Evolutionary conservation across 345 rosid species (phyloP), one percentile per base, ranked within the genome.

Genomic region (Eucalyptus erythrocorys): DNA sequence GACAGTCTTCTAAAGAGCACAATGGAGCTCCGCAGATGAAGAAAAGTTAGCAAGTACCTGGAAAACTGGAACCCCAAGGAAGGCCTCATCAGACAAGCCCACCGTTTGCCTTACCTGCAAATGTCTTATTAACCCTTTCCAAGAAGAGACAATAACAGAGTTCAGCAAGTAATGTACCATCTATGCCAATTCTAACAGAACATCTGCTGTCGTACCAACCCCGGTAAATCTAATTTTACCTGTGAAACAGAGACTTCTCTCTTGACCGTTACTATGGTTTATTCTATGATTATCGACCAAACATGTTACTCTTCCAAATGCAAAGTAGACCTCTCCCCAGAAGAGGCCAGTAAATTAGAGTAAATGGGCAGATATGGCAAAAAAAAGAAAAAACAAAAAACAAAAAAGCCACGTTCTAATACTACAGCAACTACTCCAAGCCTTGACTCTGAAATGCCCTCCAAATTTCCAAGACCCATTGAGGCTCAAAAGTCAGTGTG

Each of bases 51-150:
- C 57, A 85, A 37, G 59, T 92, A 97, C 99, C 99, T 97, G 98
- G 90, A 97, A 96, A 90, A 96, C 97, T 21, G 99, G 99, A 92
- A 97, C 97, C 82, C 97, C 98, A 2, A 91, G 80, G 90, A 97
- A 96, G 90, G 89, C 94, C 59, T 96, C 94, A 32, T 93, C 97
- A 88, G 92, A 86, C 84, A 91, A 66, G 87, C 98, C 99, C 89
- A 92, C 94, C 57, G 84, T 92, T 92, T 95, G 92, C 92, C 94
- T 93, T 91, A 92, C 98, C 99, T 97, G 86, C 82, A 76, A 86
- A 50, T 49, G 61, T 86, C 45, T n/a, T 50, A 76, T 76, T 76
- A 76, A 76, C 82, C 82, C 82, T 76, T 76, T 76, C 82, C 82
- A 76, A 37, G 82, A 76, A 76, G 82, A 76, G 82, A 76, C 82